Base-by-base conservation (phyloP, 2,329 filamentous ascomycete genomes). In the Penicillium oxalicum region DNA sequence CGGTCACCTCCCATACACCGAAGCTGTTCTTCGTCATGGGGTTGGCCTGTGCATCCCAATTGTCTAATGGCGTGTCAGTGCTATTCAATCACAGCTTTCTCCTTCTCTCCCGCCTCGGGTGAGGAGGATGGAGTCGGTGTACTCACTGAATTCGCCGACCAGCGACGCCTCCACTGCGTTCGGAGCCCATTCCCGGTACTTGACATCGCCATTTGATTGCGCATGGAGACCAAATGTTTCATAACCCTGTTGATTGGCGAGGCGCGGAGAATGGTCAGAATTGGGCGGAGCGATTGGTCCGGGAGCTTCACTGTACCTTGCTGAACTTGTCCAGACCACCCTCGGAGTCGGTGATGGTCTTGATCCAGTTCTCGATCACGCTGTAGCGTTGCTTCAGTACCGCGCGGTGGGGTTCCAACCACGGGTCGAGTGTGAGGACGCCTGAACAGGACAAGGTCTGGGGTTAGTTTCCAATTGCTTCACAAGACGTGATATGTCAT, bases 171-270 rank as follows among this genome's bases (percentile, higher is more conserved):
- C 78, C 36, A 82, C 76, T 46, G 90, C 91, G 74, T 90, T 94
- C 26, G 93, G 91, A 1, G 93, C 93, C 93, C 93, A 98, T 78
- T 98, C 93, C 59, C 89, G 81, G 71, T 98, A 98, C 49, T 79
- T 77, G 57, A 98, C 89, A 68, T 91, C 90, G 68, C 88, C 88
- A 62, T 95, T 83, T 46, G 81, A 75, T 64, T 85, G 79, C 51
- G 93, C 84, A 58, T 88, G 89, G 70, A 98, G 82, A 48, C 93
- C 93, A 64, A 87, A 95, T 54, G 79, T 84, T 64, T 97, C 89
- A 54, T 82, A 86, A 39, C 93, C 91, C 88, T 94, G 57, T 32
- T 32, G 7, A 11, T 32, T 32, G 29, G 8, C 29, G 11, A 32
- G 29, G 4, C 11, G 4, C 11, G 13, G 46, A 43, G 45, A 54